Conservation (phyloP, 306 rosid species). For the Styphnolobium japonicum region DNA sequence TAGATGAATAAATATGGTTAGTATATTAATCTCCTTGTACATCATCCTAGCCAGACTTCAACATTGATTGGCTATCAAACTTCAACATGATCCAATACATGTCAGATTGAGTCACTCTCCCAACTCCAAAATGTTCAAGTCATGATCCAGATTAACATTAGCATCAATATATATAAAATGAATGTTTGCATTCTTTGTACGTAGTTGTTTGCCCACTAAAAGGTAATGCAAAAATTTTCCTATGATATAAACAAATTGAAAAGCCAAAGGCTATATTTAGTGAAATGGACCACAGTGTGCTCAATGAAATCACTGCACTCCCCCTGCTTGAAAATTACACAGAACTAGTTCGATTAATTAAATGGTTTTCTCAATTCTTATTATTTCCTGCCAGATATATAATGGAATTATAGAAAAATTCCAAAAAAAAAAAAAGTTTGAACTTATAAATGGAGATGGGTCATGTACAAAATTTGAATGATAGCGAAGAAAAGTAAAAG, state of each 20-base stretch:
- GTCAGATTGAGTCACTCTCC: background rate
- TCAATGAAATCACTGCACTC: slow-evolving; percentile 7
- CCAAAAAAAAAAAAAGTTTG: background rate
- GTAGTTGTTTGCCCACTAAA: background rate
- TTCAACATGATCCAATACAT: background rate
- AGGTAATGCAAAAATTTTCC: background rate
- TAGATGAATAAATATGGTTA: background rate
- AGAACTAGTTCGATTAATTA: background rate
- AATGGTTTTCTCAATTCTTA: background rate
- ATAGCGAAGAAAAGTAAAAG: no score
- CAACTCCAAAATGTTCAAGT: background rate
- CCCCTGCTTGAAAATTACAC: background rate
- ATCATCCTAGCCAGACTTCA: background rate
- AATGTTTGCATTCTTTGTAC: background rate
- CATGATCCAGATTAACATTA: background rate
- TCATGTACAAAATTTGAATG: background rate
- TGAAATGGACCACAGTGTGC: slow-evolving; percentile 10
- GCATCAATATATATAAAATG: background rate
- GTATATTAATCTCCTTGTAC: background rate
- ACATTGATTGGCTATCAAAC: background rate
- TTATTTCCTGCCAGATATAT: background rate
- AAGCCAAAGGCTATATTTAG: background rate
- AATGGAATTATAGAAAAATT: background rate
- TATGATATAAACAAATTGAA: background rate
- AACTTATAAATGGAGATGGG: background rate